These are phyloP conservation scores for Colletotrichum navitas DNA, from an alignment of 2,329 filamentous ascomycete genomes.

Conservation along the genomic window DNA sequence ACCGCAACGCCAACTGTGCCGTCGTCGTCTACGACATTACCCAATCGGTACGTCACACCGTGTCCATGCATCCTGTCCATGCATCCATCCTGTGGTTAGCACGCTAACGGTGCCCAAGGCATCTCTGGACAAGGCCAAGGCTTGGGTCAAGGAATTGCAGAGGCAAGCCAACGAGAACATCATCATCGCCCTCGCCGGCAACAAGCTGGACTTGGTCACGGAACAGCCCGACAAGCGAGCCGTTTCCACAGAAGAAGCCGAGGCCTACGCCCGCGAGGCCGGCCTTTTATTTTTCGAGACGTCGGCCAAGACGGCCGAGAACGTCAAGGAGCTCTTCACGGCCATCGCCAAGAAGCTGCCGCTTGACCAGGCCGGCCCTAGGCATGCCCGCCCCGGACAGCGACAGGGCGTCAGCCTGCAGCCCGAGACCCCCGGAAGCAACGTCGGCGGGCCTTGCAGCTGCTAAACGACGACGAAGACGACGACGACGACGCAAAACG, in stretches of 20 bases:
- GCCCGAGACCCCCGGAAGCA: constrained; percentile 69
- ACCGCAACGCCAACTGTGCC: constrained; percentile 98
- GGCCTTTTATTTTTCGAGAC: constrained; percentile 98
- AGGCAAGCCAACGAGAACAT: constrained; percentile 99
- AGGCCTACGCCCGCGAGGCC: constrained; percentile 94
- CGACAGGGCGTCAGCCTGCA: constrained; percentile 70
- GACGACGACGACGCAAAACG: constrained; percentile 27
- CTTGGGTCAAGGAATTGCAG: constrained; percentile 99
- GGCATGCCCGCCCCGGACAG: constrained; percentile 79
- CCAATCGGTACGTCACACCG: constrained; percentile 82
- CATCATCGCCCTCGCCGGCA: constrained; percentile 96
- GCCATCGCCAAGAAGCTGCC: constrained; percentile 98
- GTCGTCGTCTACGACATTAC: constrained; percentile 99
- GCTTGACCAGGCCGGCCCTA: constrained; percentile 93
- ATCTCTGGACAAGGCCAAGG: constrained; percentile 98
- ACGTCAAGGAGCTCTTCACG: constrained; percentile 95
- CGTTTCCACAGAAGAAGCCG: constrained; percentile 88
- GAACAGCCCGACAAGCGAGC: constrained; percentile 97
- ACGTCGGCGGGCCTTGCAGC: constrained; percentile 66
- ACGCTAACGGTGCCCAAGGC: constrained; percentile 66
- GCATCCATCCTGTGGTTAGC: constrained; percentile 42
- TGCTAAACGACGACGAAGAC: constrained; percentile 57
- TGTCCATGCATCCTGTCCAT: no score
- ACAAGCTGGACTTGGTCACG: constrained; percentile 96
- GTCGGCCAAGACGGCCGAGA: constrained; percentile 96